Evolutionary conservation across 169 alveolate species (phyloP), one percentile per base, ranked within the genome.

Genomic region (Cryptosporidium tyzzeri): DNA sequence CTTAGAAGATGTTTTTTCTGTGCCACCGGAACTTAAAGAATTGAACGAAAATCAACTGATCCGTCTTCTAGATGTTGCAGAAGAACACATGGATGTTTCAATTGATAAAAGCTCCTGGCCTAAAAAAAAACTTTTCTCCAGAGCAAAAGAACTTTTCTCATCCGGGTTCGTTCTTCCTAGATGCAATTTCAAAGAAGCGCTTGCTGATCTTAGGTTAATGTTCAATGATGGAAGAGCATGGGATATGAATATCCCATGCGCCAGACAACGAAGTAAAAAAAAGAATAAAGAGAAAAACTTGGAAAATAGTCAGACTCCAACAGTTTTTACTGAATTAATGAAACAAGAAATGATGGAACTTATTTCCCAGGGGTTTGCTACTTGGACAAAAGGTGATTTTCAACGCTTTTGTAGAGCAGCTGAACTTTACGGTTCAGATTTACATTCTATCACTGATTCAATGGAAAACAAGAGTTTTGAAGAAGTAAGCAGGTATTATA

Each of bases 381-480:
- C 87, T 35, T 95, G 97, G 96, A 85, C 95, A 29, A 95, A 94
- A 92, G 93, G 92, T 85, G 97, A 95, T 70, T 94, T 95, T 85
- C 74, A 75, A 67, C 71, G 84, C 39, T 95, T 91, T 85, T 89
- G 94, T 21, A 93, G 91, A 39, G 91, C 93, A 65, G 94, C 96
- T 58, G 97, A 95, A 86, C 71, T 84, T 51, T 93, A 71, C 53
- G 97, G 97, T 16, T 85, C 95, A 41, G 92, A 93, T 80, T 37
- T 59, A 29, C 21, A 62, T 8, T 37, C 69, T n/a, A 80, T 80
- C 23, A 14, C 89, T 4, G 74, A 80, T 2, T 41, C 23, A 44
- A 59, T 80, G 48, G 89, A 59, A 29, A 80, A 80, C 35, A 80
- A 80, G 59, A 80, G 44, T 10, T 80, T 41, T 41, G 80, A 80